These are phyloP conservation scores for Penicillium sp. DNA, from an alignment of 2,329 filamentous ascomycete genomes.

Conservation along the genomic window DNA sequence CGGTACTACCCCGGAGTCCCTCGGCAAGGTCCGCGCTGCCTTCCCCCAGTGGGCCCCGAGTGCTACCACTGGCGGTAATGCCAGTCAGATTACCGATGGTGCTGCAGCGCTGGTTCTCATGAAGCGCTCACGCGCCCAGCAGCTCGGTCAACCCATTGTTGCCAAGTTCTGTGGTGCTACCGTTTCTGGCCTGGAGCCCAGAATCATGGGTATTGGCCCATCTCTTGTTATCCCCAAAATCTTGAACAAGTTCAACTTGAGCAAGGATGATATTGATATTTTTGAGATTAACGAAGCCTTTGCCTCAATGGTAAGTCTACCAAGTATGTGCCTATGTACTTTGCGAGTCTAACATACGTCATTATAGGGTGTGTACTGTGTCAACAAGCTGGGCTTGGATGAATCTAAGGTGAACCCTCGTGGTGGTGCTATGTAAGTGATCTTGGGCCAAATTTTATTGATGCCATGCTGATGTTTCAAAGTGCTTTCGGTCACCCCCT, in stretches of 20 bases:
- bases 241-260: slow-evolving; percentile 75
- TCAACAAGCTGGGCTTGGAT: slow-evolving; percentile 77
- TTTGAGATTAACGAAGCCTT: slow-evolving; percentile 79
- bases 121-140: slow-evolving; percentile 82
- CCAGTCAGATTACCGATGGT: slow-evolving; percentile 87
- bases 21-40: slow-evolving; percentile 79
- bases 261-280: slow-evolving; percentile 43
- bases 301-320: slow-evolving; percentile 56
- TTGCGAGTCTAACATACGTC: neutral
- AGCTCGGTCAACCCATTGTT: slow-evolving; percentile 77
- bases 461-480: slow-evolving; percentile 11
- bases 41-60: slow-evolving; percentile 76
- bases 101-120: slow-evolving; percentile 89
- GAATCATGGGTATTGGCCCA: slow-evolving; percentile 90
- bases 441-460: neutral
- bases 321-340: neutral
- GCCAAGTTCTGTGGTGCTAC: slow-evolving; percentile 86
- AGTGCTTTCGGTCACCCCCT: slow-evolving; percentile 85
- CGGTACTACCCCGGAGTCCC: slow-evolving; percentile 77
- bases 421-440: slow-evolving; percentile 72
- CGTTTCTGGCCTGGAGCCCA: slow-evolving; percentile 78
- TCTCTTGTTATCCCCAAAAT: slow-evolving; percentile 91
- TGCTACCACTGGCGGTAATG: slow-evolving; percentile 88
- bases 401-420: slow-evolving; percentile 88
- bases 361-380: slow-evolving; percentile 80